Percentiles rank a stretch among this genome's conserved stretches.
phyloP scores from a whole-genome alignment of 2,329 filamentous ascomycete genomes.

The Penicillium digitatum region DNA sequence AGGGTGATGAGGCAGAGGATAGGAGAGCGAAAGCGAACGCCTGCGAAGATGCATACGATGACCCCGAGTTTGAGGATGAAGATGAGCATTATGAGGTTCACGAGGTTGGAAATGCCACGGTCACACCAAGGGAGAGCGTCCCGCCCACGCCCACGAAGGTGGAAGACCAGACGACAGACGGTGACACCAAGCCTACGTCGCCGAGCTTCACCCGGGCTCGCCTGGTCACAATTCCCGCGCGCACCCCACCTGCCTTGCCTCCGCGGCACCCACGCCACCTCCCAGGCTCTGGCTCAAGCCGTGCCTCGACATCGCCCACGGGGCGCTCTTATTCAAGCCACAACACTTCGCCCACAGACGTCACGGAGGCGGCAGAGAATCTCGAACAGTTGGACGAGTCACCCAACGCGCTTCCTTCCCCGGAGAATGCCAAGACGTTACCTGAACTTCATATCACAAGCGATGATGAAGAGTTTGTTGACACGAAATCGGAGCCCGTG shows the following conservation, averaged over 20 bases:
- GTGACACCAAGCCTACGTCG: slow-evolving; percentile 58
- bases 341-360: slow-evolving; percentile 23
- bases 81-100: slow-evolving; percentile 36
- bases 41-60: slow-evolving; percentile 12
- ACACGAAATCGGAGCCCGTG: not conserved
- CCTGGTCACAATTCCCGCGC: slow-evolving; percentile 75
- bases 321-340: slow-evolving; percentile 24
- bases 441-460: slow-evolving; percentile 14
- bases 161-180: slow-evolving; percentile 50
- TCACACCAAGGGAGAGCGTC: slow-evolving; percentile 47
- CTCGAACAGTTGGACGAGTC: slow-evolving; percentile 17
- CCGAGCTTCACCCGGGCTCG: slow-evolving; percentile 71
- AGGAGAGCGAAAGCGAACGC: slow-evolving; percentile 10
- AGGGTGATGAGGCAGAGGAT: slow-evolving; percentile 10
- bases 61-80: slow-evolving; percentile 15
- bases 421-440: slow-evolving; percentile 18
- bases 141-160: slow-evolving; percentile 18
- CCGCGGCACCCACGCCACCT: slow-evolving; percentile 60
- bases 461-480: slow-evolving; percentile 26
- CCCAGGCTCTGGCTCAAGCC: slow-evolving; percentile 23
- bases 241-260: slow-evolving; percentile 69
- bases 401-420: slow-evolving; percentile 7
- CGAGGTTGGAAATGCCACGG: slow-evolving; percentile 52
- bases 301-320: slow-evolving; percentile 25
- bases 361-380: slow-evolving; percentile 17